A percentile compares a stretch with the other conserved stretches of the same genome.
These are phyloP conservation scores for Citrus trifoliata DNA, from an alignment of 345 rosid species.

Conservation along the genomic window DNA sequence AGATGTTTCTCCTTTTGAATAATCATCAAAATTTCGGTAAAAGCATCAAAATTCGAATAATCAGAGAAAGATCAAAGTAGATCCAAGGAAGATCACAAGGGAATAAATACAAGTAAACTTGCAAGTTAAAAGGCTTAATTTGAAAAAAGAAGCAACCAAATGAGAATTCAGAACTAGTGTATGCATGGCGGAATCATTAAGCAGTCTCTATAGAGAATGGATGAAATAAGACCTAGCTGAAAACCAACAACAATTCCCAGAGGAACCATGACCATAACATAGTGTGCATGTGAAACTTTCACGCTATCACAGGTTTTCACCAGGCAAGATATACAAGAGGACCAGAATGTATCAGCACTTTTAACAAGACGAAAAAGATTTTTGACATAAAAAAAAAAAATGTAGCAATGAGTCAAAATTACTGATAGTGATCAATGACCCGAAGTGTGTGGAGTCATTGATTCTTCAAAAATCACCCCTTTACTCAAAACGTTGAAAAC, in stretches of 20 bases:
- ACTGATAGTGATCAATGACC: constrained; percentile 1
- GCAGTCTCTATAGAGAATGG: background rate
- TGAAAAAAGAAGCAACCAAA: background rate
- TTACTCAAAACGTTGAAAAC: background rate
- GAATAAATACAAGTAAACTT: background rate
- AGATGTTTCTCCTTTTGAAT: background rate
- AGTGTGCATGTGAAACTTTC: background rate
- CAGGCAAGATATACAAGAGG: background rate
- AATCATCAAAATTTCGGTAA: too few relatives aligned
- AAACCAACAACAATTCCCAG: background rate
- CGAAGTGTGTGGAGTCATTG: background rate
- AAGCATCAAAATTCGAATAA: background rate
- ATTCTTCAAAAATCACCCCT: constrained; percentile 3
- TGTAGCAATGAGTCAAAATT: background rate
- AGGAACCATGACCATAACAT: background rate
- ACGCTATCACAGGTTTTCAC: background rate
- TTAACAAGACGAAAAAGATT: background rate
- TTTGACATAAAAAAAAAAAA: background rate
- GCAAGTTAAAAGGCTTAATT: background rate
- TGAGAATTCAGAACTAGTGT: background rate
- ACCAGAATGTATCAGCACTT: background rate
- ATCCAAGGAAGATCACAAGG: background rate
- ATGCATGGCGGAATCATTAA: background rate
- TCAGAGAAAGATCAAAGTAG: background rate
- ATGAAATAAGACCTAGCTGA: background rate